Percentiles rank a stretch among this genome's conserved stretches.
Evolutionary conservation across 305 asterid genomes (phyloP).

Genomic region (Fraxinus dipetala): DNA sequence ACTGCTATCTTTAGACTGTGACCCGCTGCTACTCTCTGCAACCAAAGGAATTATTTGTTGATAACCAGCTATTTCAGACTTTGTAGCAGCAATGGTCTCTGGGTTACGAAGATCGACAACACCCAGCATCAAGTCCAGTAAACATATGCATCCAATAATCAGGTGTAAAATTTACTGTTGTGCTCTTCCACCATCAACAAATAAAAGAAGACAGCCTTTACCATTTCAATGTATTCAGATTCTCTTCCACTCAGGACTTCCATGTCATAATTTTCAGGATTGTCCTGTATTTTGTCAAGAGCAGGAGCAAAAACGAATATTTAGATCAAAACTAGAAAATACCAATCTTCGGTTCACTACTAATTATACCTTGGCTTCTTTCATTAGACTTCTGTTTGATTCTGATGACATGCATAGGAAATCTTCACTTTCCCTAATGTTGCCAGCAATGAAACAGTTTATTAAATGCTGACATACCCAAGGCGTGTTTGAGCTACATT

Average conservation of each 20-base stretch:
- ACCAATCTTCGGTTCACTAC: neutral
- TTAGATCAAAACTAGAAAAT: neutral
- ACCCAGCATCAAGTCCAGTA: constrained; percentile 72
- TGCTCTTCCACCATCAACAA: neutral
- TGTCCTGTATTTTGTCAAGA: neutral
- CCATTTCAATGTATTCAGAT: neutral
- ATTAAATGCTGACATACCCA: neutral
- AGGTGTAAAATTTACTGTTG: neutral
- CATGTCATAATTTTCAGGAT: neutral
- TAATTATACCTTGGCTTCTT: constrained; percentile 46
- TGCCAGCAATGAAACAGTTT: constrained; percentile 15
- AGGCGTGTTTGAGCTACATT: no score
- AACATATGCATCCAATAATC: neutral
- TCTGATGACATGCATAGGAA: constrained; percentile 63
- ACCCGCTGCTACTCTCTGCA: constrained; percentile 34
- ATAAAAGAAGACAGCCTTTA: neutral
- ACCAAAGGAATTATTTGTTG: constrained; percentile 34
- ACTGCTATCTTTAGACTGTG: constrained; percentile 37
- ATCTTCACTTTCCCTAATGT: constrained; percentile 67
- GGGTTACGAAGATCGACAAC: constrained; percentile 77
- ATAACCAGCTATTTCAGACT: constrained; percentile 59
- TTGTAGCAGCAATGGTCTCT: constrained; percentile 78
- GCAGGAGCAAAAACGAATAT: neutral
- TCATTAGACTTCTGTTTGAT: constrained; percentile 55
- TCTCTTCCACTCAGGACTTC: neutral